These are phyloP conservation scores for Eragrostis curvula DNA, from an alignment of 176 grass and related monocot genomes.

Conservation along the genomic window DNA sequence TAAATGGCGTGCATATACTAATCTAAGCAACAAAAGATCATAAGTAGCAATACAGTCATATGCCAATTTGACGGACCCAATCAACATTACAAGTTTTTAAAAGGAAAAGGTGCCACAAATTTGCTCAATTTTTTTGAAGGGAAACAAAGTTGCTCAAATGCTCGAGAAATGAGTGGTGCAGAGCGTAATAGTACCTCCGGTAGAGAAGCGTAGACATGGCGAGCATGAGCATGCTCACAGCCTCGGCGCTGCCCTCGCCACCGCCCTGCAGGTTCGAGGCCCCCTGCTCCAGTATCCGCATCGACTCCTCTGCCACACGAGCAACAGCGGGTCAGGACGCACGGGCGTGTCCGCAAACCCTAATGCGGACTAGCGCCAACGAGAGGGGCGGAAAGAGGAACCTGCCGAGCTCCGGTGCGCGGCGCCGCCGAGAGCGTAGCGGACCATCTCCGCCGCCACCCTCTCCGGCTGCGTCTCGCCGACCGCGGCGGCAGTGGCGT, in stretches of 20 bases:
- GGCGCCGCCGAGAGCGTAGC: constrained; percentile 69
- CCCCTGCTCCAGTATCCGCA: constrained; percentile 95
- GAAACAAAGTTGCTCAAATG: too few species aligned
- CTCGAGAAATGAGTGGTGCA: constrained; percentile 19
- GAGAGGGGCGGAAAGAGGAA: neutral
- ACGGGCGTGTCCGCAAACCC: neutral
- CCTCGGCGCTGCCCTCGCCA: constrained; percentile 56
- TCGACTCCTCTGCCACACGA: constrained; percentile 61
- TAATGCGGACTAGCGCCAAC: neutral
- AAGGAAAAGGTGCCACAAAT: neutral
- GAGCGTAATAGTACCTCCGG: constrained; percentile 57
- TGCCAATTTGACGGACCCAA: neutral
- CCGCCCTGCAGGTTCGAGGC: constrained; percentile 72
- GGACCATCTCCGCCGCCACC: constrained; percentile 80
- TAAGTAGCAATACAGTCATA: neutral
- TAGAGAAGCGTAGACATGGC: constrained; percentile 85
- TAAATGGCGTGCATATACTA: neutral
- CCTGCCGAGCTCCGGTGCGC: constrained; percentile 65
- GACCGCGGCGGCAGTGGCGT: neutral
- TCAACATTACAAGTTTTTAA: neutral
- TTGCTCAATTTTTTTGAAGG: too few species aligned
- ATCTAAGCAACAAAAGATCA: neutral
- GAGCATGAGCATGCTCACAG: constrained; percentile 70
- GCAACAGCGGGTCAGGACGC: constrained; percentile 24
- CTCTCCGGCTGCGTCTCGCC: constrained; percentile 50